Conservation (phyloP, 331 rosid species). For the Prunus yedoensis region DNA sequence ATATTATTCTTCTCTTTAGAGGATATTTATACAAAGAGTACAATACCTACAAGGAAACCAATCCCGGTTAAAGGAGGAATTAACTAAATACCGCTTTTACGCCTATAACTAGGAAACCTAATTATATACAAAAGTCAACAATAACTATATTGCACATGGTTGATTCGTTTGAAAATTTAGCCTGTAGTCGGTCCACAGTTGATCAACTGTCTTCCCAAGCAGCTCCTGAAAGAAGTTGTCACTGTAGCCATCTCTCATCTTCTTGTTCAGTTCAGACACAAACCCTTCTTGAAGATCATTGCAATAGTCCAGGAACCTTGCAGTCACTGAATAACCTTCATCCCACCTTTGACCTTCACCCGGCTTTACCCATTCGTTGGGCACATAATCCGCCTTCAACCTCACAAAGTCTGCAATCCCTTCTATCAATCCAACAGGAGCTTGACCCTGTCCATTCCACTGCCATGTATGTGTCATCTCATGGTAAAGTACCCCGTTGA, state of each 20-base stretch:
- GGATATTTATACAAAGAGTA: no score
- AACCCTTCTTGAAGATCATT: conserved; percentile 39
- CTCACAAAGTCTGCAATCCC: conserved; percentile 24
- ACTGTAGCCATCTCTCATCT: conserved; percentile 38
- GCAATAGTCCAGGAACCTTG: conserved; percentile 48
- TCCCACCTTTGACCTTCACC: conserved; percentile 43
- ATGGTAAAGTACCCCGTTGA: conserved; percentile 42
- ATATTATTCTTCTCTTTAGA: no score
- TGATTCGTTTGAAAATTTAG: conserved; percentile 27
- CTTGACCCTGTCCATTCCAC: conserved; percentile 32
- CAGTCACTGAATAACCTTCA: conserved; percentile 46
- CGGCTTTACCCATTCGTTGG: conserved; percentile 23
- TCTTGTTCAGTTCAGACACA: conserved; percentile 49
- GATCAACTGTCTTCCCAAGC: conserved; percentile 41
- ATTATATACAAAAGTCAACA: not conserved
- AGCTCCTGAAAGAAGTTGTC: conserved; percentile 40
- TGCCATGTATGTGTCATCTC: conserved; percentile 58
- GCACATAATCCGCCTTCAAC: conserved; percentile 42
- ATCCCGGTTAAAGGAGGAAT: not conserved
- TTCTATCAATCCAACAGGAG: conserved; percentile 30
- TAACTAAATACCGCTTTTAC: not conserved
- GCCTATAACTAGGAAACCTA: not conserved
- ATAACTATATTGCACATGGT: no score
- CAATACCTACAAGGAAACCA: not conserved
- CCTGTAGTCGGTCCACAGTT: conserved; percentile 51